These are phyloP conservation scores for Agarophyton chilense DNA, from an alignment of 23 red algal species.

Conservation along the genomic window DNA sequence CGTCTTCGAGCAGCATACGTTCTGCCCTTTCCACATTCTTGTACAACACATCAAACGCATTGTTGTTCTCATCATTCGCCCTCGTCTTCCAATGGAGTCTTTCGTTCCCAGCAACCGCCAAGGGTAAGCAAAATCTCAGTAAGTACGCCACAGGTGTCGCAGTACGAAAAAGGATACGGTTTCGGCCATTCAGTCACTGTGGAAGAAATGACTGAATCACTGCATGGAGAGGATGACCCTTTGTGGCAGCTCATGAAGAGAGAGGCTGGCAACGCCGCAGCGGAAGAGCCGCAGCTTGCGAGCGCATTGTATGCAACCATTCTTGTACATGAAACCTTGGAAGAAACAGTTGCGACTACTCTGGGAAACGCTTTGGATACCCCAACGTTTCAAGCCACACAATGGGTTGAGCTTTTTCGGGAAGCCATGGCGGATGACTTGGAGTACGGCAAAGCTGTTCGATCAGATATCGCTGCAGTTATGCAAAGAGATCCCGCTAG, in stretches of 20 bases:
- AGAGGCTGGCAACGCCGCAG: slow-evolving; percentile 80
- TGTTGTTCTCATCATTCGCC: not conserved
- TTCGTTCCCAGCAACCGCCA: slow-evolving; percentile 13
- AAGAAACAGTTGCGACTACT: slow-evolving; percentile 86
- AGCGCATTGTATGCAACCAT: slow-evolving; percentile 76
- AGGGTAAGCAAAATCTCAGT: slow-evolving; percentile 39
- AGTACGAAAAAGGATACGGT: slow-evolving; percentile 10
- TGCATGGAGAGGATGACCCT: slow-evolving; percentile 78
- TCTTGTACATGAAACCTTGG: slow-evolving; percentile 75
- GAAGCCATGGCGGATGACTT: slow-evolving; percentile 77
- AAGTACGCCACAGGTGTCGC: not conserved
- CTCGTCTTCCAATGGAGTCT: not conserved
- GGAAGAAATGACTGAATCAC: slow-evolving; percentile 83
- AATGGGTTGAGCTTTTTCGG: slow-evolving; percentile 89
- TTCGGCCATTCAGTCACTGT: slow-evolving; percentile 85
- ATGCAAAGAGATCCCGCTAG: slow-evolving; percentile 90
- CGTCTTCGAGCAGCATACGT: slow-evolving; percentile 3
- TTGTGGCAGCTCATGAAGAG: slow-evolving; percentile 92
- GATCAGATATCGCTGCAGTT: slow-evolving; percentile 88
- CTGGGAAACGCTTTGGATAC: slow-evolving; percentile 87
- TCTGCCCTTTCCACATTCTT: not conserved
- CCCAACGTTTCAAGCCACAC: slow-evolving; percentile 89
- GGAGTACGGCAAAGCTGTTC: slow-evolving; percentile 72
- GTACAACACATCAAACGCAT: not conserved
- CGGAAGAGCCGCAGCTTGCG: slow-evolving; percentile 93